These are phyloP conservation scores for Cinnamomum micranthum DNA, from an alignment of 164 flowering plant species.

Conservation along the genomic window DNA sequence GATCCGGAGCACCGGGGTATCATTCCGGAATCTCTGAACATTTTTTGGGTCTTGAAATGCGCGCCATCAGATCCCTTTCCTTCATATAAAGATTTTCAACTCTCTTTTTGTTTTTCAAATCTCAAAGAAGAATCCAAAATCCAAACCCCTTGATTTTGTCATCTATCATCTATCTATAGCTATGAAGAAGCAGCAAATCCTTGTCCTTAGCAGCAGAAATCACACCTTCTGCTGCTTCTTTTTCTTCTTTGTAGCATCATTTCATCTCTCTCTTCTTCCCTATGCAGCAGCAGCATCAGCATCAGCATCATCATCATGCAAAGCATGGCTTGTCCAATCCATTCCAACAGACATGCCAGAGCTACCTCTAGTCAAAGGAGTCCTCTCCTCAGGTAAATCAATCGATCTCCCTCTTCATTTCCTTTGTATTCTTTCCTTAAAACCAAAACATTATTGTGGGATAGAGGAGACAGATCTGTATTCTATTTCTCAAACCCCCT, in stretches of 20 bases:
- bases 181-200: not conserved
- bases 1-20: too few species aligned
- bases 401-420: not conserved
- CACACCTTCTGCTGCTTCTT: not conserved
- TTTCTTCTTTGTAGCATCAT: not conserved
- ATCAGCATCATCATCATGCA: constrained; percentile 29
- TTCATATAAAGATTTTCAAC: too few species aligned
- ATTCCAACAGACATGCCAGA: constrained; percentile 87
- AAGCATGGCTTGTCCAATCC: constrained; percentile 92
- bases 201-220: not conserved
- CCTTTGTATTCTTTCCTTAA: not conserved
- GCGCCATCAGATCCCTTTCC: too few species aligned
- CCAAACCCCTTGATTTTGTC: not conserved
- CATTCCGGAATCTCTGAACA: too few species aligned
- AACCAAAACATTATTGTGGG: too few species aligned
- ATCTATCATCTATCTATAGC: not conserved
- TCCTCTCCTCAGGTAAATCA: constrained; percentile 61
- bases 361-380: constrained; percentile 70
- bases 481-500: too few species aligned
- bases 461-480: too few species aligned
- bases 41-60: too few species aligned
- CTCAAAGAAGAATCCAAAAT: too few species aligned
- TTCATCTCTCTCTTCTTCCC: not conserved
- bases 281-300: not conserved
- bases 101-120: too few species aligned